Base-by-base conservation (phyloP, 2,329 filamentous ascomycete genomes). In the Phyllosticta ampelicida region DNA sequence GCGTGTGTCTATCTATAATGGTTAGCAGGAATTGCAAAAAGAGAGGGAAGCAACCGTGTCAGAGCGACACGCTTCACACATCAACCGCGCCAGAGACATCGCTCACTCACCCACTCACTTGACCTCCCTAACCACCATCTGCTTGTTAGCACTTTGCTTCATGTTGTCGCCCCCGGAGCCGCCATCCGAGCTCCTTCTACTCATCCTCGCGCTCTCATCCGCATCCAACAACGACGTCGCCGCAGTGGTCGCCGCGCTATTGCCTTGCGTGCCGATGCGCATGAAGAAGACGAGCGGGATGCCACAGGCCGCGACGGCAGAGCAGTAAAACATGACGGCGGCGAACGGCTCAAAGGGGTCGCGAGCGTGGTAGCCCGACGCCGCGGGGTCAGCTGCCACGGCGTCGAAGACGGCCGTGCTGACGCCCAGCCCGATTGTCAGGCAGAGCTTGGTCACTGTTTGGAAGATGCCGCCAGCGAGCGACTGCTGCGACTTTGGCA, bases 401-500 rank as follows among this genome's bases (percentile, higher is more conserved):
- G 77, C 77, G 62, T 77, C 79, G 64, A 80, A 85, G 8, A 85
- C 74, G 0, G 83, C 83, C 0, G 84, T 86, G 2, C 81, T 77
- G 53, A 86, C 77, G 1, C 82, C 83, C 56, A 86, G 77, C 3
- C 82, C 80, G 1, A 85, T 71, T 0, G 83, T 83, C 54, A 77
- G 77, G 53, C 78, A 80, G 3, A 87, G 73, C 58, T 83, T 79
- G 49, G 81, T 81, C 20, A 85, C 75, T 2, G 85, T 86, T 67
- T 87, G 85, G 65, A 87, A 83, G 48, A 89, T 81, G 1, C 83
- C 84, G 5, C 85, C 84, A 0, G 84, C 84, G 13, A 87, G 78
- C 0, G 81, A 83, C 63, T 88, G 83, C 62, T 86, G 80, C n/a
- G 79, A 74, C 1, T 74, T 68, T 0, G 83, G 82, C 55, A 87